Evolutionary conservation across 495 filamentous ascomycete species (phyloP), one percentile per base, ranked within the genome.

Genomic region (Staphylotrichum tortipilum): DNA sequence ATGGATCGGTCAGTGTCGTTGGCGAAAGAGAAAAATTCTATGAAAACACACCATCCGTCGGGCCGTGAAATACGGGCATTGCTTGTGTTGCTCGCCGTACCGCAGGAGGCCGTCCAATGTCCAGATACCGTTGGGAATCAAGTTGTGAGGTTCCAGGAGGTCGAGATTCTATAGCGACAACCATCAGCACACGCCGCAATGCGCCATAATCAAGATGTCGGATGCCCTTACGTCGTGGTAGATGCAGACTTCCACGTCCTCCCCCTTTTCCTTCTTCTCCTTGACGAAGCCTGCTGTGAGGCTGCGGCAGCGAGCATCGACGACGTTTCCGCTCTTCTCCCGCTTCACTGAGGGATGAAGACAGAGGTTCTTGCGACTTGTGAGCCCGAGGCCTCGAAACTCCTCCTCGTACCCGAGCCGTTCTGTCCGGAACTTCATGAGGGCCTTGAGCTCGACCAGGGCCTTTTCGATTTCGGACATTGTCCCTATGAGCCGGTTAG

Each of bases 401-500:
- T 97, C 90, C 65, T 99, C 92, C 51, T 84, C 83, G 48, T 81
- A 70, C 0, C 92, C 92, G 8, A 99, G 78, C 60, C 95, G 81
- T 41, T 95, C 77, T 3, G 86, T 71, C 9, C 92, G 83, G 56
- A 94, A 95, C 57, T 92, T 90, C 92, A 99, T 99, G 28, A 97
- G 68, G 7, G 80, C 80, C 63, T 92, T 89, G 55, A 99, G 64
- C 68, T 99, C 92, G 14, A 86, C 87, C 45, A 99, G 68, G 2
- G 92, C 92, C 68, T 99, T 99, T 66, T 99, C 92, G 58, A 91
- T 89, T 68, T 91, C 86, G 22, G 88, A 90, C 88, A 90, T 90
- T 26, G 86, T 91, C 64, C 76, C 75, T 75, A 31, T 1, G 30
- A 33, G 5, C 3, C 5, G 5, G 30, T 50, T 22, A 50, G 47